Base-by-base conservation (phyloP, 2,329 filamentous ascomycete species). In the Penicillium italicum region DNA sequence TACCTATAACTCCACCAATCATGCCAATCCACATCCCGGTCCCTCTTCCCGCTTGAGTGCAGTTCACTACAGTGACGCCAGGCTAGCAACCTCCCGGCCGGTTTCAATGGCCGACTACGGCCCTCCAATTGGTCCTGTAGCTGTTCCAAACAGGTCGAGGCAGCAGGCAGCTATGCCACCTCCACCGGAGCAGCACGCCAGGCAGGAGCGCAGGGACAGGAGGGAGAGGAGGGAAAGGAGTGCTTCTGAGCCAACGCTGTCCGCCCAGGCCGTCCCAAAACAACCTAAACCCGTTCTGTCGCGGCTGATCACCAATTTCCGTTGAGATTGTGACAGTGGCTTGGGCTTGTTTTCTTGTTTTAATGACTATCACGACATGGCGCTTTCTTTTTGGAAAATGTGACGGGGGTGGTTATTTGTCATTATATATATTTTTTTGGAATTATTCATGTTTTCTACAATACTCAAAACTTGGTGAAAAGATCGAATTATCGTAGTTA, bases 231-330 rank as follows among this genome's bases (percentile, higher is more conserved):
- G 63, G 26, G 63, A 66, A 31, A 56, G 63, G 24, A 65, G 62
- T 48, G 22, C 46, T 11, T 66, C 63, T 12, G 63, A 66, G 43
- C 62, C 63, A 37, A 59, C 60, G 55, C 56, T 40, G 47, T 34
- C 41, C 22, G 48, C 26, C 31, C 50, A 49, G 33, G 49, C 50
- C 42, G 59, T 51, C 9, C 62, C 62, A 40, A 60, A 65, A 50
- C 62, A 61, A 40, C 65, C 69, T 31, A 74, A 72, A 46, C 72
- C 72, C 16, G 69, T 71, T 10, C 52, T 74, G 26, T 70, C 72
- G 26, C 66, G 66, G 44, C 53, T 74, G 50, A 67, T 74, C 50
- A 74, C 72, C 26, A 71, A 71, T 50, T 68, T 72, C 43, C 55
- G 61, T 30, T 66, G 61, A 62, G 34, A 11, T 33, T 18, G 18